Percentiles rank a stretch among this genome's conserved stretches.
phyloP scores from a whole-genome alignment of 2,329 filamentous ascomycete genomes.

The Myriosclerotinia duriaeana region DNA sequence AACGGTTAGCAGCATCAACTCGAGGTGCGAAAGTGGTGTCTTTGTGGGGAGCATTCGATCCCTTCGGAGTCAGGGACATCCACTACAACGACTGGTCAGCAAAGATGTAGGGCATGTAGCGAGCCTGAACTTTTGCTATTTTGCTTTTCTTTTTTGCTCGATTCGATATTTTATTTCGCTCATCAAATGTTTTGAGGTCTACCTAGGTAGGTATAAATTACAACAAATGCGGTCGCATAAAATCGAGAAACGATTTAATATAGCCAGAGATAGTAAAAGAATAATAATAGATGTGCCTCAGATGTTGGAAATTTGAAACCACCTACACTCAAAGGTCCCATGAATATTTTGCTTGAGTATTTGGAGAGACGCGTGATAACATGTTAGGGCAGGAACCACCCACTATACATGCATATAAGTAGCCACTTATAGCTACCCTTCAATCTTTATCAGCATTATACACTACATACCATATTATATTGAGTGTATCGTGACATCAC shows the following conservation, averaged over 20 bases:
- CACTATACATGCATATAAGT: too few species aligned
- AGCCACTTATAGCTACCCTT: too few species aligned
- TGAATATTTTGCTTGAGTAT: neutral
- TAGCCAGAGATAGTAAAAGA: too few species aligned
- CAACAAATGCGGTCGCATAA: too few species aligned
- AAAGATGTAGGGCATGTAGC: neutral
- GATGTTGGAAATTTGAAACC: neutral
- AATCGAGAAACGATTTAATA: too few species aligned
- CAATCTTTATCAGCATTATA: too few species aligned
- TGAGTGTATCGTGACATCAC: too few species aligned
- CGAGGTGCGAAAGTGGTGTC: neutral
- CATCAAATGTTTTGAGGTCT: neutral
- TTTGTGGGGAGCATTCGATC: neutral
- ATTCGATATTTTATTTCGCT: neutral
- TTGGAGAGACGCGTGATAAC: neutral
- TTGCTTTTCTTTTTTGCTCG: too few species aligned
- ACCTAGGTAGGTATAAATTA: too few species aligned
- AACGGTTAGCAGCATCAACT: conserved; percentile 1
- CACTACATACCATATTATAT: too few species aligned
- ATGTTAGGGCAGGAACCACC: too few species aligned
- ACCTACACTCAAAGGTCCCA: neutral
- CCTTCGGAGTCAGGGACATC: conserved; percentile 12
- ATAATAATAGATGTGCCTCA: too few species aligned
- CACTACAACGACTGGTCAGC: neutral
- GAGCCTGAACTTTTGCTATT: conserved; percentile 1